A percentile compares a stretch with the other conserved stretches of the same genome.
Conservation (phyloP, 129 eudicot species). For the Silybum marianum region DNA sequence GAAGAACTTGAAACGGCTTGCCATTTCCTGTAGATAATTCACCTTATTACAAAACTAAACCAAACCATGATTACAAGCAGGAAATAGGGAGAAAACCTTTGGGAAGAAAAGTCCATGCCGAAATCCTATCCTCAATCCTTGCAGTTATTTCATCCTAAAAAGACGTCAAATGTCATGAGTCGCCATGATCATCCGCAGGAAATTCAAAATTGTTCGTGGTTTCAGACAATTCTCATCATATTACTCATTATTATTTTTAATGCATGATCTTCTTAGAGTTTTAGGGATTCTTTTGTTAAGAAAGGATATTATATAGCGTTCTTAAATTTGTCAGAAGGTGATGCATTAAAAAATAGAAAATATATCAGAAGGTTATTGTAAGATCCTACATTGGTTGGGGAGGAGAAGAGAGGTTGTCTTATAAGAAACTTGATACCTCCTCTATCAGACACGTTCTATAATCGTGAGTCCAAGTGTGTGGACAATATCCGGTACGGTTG, state of each 20-base stretch:
- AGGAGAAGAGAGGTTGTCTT: too few relatives aligned
- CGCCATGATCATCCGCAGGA: too few relatives aligned
- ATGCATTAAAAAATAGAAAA: neutral
- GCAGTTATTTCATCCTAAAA: constrained; percentile 62
- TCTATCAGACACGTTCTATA: too few relatives aligned
- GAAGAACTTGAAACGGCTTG: constrained; percentile 50
- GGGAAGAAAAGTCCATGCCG: constrained; percentile 96
- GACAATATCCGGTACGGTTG: too few relatives aligned
- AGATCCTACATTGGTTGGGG: too few relatives aligned
- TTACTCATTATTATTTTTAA: too few relatives aligned
- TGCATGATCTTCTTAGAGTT: too few relatives aligned
- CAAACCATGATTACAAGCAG: constrained; percentile 1
- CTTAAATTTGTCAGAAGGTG: neutral
- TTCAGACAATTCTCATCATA: too few relatives aligned
- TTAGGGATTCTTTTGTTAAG: neutral
- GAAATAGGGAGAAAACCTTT: constrained; percentile 48
- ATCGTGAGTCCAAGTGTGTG: too few relatives aligned
- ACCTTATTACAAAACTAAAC: neutral
- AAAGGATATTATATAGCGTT: neutral
- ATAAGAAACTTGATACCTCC: too few relatives aligned
- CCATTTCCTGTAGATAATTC: constrained; percentile 51
- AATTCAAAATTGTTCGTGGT: too few relatives aligned
- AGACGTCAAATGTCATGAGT: neutral
- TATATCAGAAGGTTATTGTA: too few relatives aligned
- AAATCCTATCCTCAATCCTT: constrained; percentile 70